Conservation (phyloP, 371 early-diverging fungal genomes). For the Apophysomyces ossiformis region DNA sequence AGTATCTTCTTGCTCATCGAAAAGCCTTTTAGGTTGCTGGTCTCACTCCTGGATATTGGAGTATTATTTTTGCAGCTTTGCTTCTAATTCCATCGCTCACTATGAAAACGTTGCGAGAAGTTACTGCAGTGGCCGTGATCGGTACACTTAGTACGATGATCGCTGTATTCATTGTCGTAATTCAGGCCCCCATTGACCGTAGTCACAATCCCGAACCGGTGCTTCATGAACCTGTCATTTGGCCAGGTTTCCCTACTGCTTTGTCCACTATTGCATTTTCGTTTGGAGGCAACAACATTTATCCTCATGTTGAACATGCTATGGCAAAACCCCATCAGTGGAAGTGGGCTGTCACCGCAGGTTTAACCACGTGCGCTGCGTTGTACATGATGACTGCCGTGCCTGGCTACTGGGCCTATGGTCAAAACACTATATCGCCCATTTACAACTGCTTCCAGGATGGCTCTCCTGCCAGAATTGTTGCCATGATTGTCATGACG, state of each 20-base stretch:
- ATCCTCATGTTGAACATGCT: slow-evolving; percentile 73
- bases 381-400: slow-evolving; percentile 77
- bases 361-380: slow-evolving; percentile 65
- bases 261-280: slow-evolving; percentile 59
- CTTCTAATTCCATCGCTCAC: slow-evolving; percentile 75
- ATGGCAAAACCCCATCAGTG: slow-evolving; percentile 78
- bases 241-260: slow-evolving; percentile 54
- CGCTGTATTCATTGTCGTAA: slow-evolving; percentile 52
- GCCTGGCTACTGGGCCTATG: slow-evolving; percentile 81
- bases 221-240: slow-evolving; percentile 34
- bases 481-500: slow-evolving; percentile 76
- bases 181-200: slow-evolving; percentile 41
- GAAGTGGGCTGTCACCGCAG: slow-evolving; percentile 65
- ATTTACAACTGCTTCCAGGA: slow-evolving; percentile 70
- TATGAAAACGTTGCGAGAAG: slow-evolving; percentile 79
- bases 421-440: slow-evolving; percentile 68
- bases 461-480: slow-evolving; percentile 57
- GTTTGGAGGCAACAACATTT: slow-evolving; percentile 50
- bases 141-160: slow-evolving; percentile 56
- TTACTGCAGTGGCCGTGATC: slow-evolving; percentile 59
- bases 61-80: slow-evolving; percentile 63
- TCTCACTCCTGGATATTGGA: slow-evolving; percentile 52
- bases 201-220: slow-evolving; percentile 20
- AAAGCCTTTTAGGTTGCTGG: slow-evolving; percentile 20
- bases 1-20: not conserved